Evolutionary conservation across 1,139 yeast species (phyloP), one percentile per base, ranked within the genome.

Genomic region (Debaryomyces fabryi): DNA sequence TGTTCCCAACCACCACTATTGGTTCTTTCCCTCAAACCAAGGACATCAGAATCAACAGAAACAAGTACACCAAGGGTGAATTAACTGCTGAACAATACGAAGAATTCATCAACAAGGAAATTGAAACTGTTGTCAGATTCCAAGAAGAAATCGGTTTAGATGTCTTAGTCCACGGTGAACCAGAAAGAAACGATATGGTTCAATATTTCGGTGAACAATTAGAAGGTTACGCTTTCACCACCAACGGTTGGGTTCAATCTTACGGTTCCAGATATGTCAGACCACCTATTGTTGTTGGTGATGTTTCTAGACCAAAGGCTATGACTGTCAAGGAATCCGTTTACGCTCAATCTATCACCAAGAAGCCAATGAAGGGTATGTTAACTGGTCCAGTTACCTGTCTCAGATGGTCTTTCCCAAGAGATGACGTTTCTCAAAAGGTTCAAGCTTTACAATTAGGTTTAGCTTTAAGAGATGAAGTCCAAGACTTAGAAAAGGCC

Each of bases 1-100:
- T 89, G 70, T 93, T 93, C 96, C 99, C 99, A 78, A 93, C 99
- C 71, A 93, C 99, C 73, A 93, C 99, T 66, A 93, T 93, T 75
- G 99, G 99, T 77, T 93, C 99, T 59, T 93, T 93, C 98, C 99
- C 99, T 65, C 99, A 93, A 83, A 93, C 99, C 73, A 90, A 90
- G 83, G 99, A 93, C 73, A 93, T 93, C 77, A 90, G 99, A 84
- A 76, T 92, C 75, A 88, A 88, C 88, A 92, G 99, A 85, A 91
- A 92, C 86, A 93, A 93, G 82, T 91, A 88, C 78, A 82, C 87
- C 76, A 93, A 93, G 86, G 99, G 99, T 74, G 87, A 88, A 68
- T 86, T 93, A 68, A 75, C 97, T 68, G 87, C 91, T 71, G 96
- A 88, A 76, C 92, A 91, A 75, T 93, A 93, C 80, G 97, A 93